Percentiles rank a stretch among this genome's conserved stretches.
These are phyloP conservation scores for Colletotrichum tropicale DNA, from an alignment of 2,329 filamentous ascomycete species.

Conservation along the genomic window DNA sequence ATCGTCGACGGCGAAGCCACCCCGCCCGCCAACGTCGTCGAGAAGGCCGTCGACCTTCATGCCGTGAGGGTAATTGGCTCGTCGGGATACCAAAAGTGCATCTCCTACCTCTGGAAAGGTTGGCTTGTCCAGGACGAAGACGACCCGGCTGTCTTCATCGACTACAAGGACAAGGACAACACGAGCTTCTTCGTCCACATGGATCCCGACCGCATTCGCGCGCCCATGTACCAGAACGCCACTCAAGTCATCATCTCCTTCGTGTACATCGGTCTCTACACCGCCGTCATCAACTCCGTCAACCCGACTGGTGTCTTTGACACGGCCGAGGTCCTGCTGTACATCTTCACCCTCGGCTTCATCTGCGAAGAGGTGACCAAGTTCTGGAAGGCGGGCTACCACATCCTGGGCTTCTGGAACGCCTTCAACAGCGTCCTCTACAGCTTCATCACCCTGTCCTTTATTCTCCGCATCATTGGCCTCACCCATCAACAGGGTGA, in stretches of 20 bases:
- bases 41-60: slow-evolving; percentile 92
- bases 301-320: slow-evolving; percentile 87
- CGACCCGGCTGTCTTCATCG: slow-evolving; percentile 86
- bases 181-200: slow-evolving; percentile 81
- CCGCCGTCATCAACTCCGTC: slow-evolving; percentile 90
- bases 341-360: slow-evolving; percentile 90
- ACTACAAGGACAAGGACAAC: slow-evolving; percentile 84
- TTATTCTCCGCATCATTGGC: slow-evolving; percentile 80
- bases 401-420: slow-evolving; percentile 96
- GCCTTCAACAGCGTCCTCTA: slow-evolving; percentile 91
- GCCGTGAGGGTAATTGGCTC: slow-evolving; percentile 87
- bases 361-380: slow-evolving; percentile 87
- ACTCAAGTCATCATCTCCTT: slow-evolving; percentile 86
- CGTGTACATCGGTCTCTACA: slow-evolving; percentile 84
- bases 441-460: slow-evolving; percentile 75
- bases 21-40: slow-evolving; percentile 83
- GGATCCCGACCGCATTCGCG: slow-evolving; percentile 92
- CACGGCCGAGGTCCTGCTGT: slow-evolving; percentile 80
- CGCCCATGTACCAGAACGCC: slow-evolving; percentile 89
- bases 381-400: slow-evolving; percentile 90
- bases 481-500: slow-evolving; percentile 63
- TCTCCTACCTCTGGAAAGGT: slow-evolving; percentile 89
- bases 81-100: slow-evolving; percentile 95
- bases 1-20: slow-evolving; percentile 74
- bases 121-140: slow-evolving; percentile 97